phyloP scores from a whole-genome alignment of 2,329 filamentous ascomycete genomes.

The Curvularia spicifera region DNA sequence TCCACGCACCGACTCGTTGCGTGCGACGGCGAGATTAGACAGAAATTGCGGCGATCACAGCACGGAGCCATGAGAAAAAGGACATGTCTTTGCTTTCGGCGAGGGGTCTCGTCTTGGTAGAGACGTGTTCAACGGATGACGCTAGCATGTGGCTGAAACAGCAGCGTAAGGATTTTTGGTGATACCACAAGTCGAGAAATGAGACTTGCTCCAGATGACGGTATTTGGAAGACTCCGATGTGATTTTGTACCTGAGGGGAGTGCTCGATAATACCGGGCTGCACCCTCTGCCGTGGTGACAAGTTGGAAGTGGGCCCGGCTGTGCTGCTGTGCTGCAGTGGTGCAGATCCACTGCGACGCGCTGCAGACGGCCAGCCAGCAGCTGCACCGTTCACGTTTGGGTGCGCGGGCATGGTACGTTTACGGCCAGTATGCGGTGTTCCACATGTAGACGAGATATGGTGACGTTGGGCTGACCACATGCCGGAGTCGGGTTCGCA shows the following conservation, averaged over 20 bases:
- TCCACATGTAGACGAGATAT: slow-evolving; percentile 11
- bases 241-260: slow-evolving; percentile 12
- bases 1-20: slow-evolving; percentile 13
- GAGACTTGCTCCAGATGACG: neutral
- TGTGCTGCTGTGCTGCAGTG: neutral
- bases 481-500: slow-evolving; percentile 18
- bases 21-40: slow-evolving; percentile 16
- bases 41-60: slow-evolving; percentile 23
- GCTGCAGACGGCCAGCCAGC: neutral
- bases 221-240: slow-evolving; percentile 1
- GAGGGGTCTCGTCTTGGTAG: slow-evolving; percentile 18
- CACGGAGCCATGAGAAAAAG: slow-evolving; percentile 18
- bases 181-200: slow-evolving; percentile 4
- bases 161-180: slow-evolving; percentile 2
- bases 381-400: slow-evolving; percentile 5
- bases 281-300: neutral
- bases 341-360: slow-evolving; percentile 1
- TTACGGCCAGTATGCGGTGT: slow-evolving; percentile 12
- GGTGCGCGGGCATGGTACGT: slow-evolving; percentile 5
- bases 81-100: slow-evolving; percentile 18
- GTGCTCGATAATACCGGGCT: slow-evolving; percentile 4
- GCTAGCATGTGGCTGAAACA: slow-evolving; percentile 12
- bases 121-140: slow-evolving; percentile 11
- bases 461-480: slow-evolving; percentile 24
- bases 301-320: slow-evolving; percentile 5